Evolutionary conservation across 208 protist genomes (phyloP).

Genomic region (Wallacemonas sp.): DNA sequence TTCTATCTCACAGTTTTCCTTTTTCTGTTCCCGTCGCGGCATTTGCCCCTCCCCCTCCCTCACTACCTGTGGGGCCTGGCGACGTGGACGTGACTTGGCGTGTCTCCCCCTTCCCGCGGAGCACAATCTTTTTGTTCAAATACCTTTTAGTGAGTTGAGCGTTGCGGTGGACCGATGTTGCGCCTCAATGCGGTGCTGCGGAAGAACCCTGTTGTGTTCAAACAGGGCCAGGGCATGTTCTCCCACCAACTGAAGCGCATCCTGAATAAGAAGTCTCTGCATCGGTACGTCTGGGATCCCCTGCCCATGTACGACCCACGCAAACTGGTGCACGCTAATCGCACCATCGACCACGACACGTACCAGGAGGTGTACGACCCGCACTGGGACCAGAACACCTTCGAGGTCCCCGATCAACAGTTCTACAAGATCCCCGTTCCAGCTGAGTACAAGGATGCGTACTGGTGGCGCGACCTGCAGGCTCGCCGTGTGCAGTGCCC

Average conservation of each 20-base stretch:
- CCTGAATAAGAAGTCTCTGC: conserved; percentile 89
- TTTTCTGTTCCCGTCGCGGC: neutral
- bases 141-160: too few species aligned
- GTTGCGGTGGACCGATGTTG: too few species aligned
- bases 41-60: neutral
- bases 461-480: conserved; percentile 91
- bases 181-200: conserved; percentile 19
- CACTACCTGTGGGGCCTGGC: too few species aligned
- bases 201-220: conserved; percentile 91
- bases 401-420: conserved; percentile 84
- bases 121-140: too few species aligned
- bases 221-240: conserved; percentile 92
- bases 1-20: too few species aligned
- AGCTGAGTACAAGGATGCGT: conserved; percentile 88
- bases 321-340: conserved; percentile 80
- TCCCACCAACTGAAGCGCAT: conserved; percentile 89
- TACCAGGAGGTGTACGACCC: conserved; percentile 83
- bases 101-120: too few species aligned
- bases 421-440: conserved; percentile 82
- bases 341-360: conserved; percentile 76
- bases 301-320: conserved; percentile 90
- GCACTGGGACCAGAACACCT: conserved; percentile 62
- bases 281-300: conserved; percentile 88
- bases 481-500: conserved; percentile 88
- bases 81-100: too few species aligned